Conservation (phyloP, 169 alveolate genomes). For the Plasmodium cynomolgi region DNA sequence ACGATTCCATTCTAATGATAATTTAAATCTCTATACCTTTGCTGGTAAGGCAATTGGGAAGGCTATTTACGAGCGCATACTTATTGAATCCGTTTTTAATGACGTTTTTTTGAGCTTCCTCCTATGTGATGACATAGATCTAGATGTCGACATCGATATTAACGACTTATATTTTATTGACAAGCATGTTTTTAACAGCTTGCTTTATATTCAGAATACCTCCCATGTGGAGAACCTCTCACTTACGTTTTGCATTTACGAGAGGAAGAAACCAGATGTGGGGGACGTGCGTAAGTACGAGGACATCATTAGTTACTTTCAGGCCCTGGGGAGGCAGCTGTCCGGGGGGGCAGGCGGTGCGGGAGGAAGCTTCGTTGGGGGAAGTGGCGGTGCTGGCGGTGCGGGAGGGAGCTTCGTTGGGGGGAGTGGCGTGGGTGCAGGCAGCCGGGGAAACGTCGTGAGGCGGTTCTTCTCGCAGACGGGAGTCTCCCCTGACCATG, state of each 20-base stretch:
- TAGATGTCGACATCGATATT: constrained; percentile 55
- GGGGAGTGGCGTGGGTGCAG: background rate
- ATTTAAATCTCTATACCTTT: constrained; percentile 80
- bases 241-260: constrained; percentile 80
- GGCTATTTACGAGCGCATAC: constrained; percentile 93
- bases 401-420: background rate
- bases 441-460: background rate
- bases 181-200: constrained; percentile 74
- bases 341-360: background rate
- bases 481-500: background rate
- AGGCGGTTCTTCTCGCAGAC: background rate
- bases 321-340: background rate
- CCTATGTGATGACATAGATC: constrained; percentile 83
- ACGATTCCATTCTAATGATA: constrained; percentile 77
- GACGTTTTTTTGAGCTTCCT: constrained; percentile 89
- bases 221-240: constrained; percentile 79
- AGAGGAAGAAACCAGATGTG: constrained; percentile 57
- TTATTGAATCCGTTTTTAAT: constrained; percentile 92
- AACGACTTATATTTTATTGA: constrained; percentile 85
- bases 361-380: background rate
- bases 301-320: constrained; percentile 22
- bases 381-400: background rate
- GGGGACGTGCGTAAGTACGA: constrained; percentile 1
- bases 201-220: constrained; percentile 77
- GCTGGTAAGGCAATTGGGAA: constrained; percentile 92